Evolutionary conservation across 1,284 basidiomycete genomes (phyloP).

Genomic region (Cronartium ribicola): DNA sequence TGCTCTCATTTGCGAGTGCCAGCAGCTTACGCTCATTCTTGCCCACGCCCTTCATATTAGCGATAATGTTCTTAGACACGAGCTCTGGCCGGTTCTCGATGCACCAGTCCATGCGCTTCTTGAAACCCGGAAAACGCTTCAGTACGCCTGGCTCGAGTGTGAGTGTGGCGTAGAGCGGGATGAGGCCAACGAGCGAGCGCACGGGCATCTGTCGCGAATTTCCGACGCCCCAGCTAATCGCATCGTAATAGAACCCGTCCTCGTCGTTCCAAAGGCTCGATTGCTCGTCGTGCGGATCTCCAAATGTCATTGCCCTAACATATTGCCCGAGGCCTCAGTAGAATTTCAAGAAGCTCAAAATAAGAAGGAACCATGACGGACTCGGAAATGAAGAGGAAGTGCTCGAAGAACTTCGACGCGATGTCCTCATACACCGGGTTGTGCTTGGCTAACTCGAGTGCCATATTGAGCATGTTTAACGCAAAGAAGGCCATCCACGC

Average conservation of each 20-base stretch:
- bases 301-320: constrained; percentile 79
- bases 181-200: constrained; percentile 86
- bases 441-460: constrained; percentile 93
- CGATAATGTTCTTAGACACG: constrained; percentile 83
- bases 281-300: constrained; percentile 65
- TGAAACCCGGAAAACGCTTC: constrained; percentile 91
- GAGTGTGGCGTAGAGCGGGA: constrained; percentile 89
- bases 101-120: constrained; percentile 98
- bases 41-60: constrained; percentile 60
- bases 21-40: constrained; percentile 80
- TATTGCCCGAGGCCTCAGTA: not conserved
- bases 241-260: constrained; percentile 97
- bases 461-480: constrained; percentile 95
- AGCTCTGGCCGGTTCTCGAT: constrained; percentile 84
- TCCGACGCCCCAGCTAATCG: constrained; percentile 72
- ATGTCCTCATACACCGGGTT: constrained; percentile 98
- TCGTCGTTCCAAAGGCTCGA: constrained; percentile 88
- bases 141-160: constrained; percentile 84
- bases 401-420: constrained; percentile 97
- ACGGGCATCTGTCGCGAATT: constrained; percentile 77
- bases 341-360: not conserved
- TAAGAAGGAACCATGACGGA: constrained; percentile 6
- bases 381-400: constrained; percentile 92
- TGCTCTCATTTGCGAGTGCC: constrained; percentile 85
- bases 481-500: constrained; percentile 99